Base-by-base conservation (phyloP, 139 green algal species). In the Tetraselmis chui region DNA sequence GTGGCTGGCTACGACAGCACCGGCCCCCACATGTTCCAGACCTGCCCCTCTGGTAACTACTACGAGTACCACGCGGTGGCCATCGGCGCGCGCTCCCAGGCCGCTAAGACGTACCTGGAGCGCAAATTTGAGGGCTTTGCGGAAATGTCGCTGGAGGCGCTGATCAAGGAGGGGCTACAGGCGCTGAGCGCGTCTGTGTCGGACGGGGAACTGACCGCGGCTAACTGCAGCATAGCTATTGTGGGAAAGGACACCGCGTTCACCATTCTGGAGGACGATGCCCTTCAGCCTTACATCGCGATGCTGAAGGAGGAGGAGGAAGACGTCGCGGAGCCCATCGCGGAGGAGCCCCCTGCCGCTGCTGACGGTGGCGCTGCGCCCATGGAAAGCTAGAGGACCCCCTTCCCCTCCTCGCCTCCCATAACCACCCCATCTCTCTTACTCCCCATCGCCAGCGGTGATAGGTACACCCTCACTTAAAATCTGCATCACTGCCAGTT, bases 21-120 rank as follows among this genome's bases (percentile, higher is more conserved):
- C 59, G 94, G 95, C 0, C 85, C 94, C 0, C 91, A 94, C 84
- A 83, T 99, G 0, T 98, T 92, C 88, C 95, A 96, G 86, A 96
- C 93, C 76, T 99, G 96, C 88, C 96, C 96, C 29, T 95, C 89
- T 0, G 96, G 96, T 77, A 98, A 98, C 84, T 99, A 93, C 89
- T 99, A 94, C 31, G 97, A 99, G 83, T 99, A 98, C 91, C 94
- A 95, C 83, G 96, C 96, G 5, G 96, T 97, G 83, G 96, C 96
- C 45, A 98, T 99, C 78, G 96, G 96, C 0, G 90, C 92, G 1
- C 87, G 96, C 18, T 98, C 95, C 28, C 90, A 97, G 91, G 94
- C 96, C 27, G 92, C 96, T 31, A 97, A 96, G 87, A 99, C 96
- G 1, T 99, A 99, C 87, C 83, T 99, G 59, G 96, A 99, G 88